Conservation (phyloP, 2,329 filamentous ascomycete genomes). For the Aspergillus felis region DNA sequence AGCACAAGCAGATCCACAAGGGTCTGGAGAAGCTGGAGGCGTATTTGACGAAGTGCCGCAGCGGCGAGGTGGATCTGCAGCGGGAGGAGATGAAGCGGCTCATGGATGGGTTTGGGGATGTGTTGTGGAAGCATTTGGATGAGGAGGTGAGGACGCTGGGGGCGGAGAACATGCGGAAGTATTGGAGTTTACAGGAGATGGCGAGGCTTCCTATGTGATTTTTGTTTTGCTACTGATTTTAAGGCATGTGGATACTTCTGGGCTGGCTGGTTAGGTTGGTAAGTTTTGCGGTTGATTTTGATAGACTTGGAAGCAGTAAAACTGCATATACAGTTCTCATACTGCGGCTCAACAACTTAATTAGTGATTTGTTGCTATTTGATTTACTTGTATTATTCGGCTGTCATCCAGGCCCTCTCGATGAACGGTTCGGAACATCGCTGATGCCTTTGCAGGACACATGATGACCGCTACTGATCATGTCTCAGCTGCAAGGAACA, state of each 20-base stretch:
- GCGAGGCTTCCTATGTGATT: slow-evolving; percentile 61
- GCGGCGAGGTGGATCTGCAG: slow-evolving; percentile 58
- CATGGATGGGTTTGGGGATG: slow-evolving; percentile 73
- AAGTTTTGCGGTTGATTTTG: neutral
- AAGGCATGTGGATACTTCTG: neutral
- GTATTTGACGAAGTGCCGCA: slow-evolving; percentile 61
- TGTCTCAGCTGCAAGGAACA: neutral
- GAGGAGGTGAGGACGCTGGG: slow-evolving; percentile 75
- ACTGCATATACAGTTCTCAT: neutral
- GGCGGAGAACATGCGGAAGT: slow-evolving; percentile 83
- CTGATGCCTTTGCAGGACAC: no score
- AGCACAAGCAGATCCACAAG: slow-evolving; percentile 75
- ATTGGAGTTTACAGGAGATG: slow-evolving; percentile 77
- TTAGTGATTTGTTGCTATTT: no score
- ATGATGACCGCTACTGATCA: neutral
- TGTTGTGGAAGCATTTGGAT: slow-evolving; percentile 79
- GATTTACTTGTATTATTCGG: no score
- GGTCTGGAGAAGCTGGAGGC: slow-evolving; percentile 65
- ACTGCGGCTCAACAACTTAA: neutral
- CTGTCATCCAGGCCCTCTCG: neutral
- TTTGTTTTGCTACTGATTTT: neutral
- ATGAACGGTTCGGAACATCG: no score
- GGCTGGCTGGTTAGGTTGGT: no score
- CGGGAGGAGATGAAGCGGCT: slow-evolving; percentile 60
- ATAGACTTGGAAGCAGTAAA: neutral